Conservation (phyloP, 1,284 basidiomycete genomes). For the Volvariella volvacea region DNA sequence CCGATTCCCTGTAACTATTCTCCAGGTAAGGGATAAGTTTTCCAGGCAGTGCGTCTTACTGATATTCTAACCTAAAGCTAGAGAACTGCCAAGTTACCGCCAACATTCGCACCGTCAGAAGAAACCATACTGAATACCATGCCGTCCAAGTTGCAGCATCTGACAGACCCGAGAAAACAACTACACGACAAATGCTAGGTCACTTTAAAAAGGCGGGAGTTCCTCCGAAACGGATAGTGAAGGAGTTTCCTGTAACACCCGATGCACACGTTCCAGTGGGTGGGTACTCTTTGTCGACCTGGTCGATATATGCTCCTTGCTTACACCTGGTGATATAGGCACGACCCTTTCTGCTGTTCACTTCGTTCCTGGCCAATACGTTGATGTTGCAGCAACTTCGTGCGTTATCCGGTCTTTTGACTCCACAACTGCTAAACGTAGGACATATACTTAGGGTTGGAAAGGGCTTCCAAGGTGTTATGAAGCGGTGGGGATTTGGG, state of each 20-base stretch:
- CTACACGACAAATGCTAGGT: conserved; percentile 73
- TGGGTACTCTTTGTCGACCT: conserved; percentile 26
- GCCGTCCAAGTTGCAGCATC: conserved; percentile 83
- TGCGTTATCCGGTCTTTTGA: conserved; percentile 40
- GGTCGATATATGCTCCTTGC: neutral
- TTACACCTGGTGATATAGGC: conserved; percentile 38
- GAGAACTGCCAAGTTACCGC: conserved; percentile 84
- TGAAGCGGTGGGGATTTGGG: conserved; percentile 96
- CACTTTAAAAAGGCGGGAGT: conserved; percentile 85
- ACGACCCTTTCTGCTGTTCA: conserved; percentile 88
- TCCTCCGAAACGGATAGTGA: conserved; percentile 80
- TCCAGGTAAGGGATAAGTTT: conserved; percentile 88
- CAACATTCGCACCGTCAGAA: conserved; percentile 58
- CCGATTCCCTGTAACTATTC: conserved; percentile 86
- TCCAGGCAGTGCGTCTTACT: conserved; percentile 62
- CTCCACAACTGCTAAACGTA: conserved; percentile 5
- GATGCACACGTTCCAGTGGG: conserved; percentile 90
- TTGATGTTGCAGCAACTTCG: conserved; percentile 93
- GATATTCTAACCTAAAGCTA: conserved; percentile 37
- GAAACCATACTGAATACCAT: conserved; percentile 70
- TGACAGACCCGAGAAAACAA: conserved; percentile 60
- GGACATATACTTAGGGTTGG: conserved; percentile 79
- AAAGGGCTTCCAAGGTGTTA: conserved; percentile 94
- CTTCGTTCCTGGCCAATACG: conserved; percentile 96
- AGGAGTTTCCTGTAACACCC: conserved; percentile 84